Evolutionary conservation across 2,329 filamentous ascomycete species (phyloP), one percentile per base, ranked within the genome.

Genomic region (Fusarium agapanthi): DNA sequence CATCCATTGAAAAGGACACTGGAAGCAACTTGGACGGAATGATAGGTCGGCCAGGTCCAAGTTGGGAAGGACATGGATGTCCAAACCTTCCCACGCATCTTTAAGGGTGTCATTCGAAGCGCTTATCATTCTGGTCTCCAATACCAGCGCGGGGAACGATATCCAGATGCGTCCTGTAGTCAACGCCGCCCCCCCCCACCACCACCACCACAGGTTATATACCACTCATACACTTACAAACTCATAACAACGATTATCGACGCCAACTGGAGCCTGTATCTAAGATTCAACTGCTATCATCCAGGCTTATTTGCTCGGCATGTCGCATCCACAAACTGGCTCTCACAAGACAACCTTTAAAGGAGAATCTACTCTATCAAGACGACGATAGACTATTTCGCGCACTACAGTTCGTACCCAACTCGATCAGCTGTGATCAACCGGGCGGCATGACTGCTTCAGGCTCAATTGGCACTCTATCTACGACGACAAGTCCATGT

Each of bases 361-460:
- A 40, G 79, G 78, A 34, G 73, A 79, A 12, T 84, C 81, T 3
- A 59, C 83, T n/a, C 78, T 84, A 32, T 76, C 75, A 13, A 69
- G 70, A 8, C 78, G 82, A 48, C 79, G 82, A 37, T 65, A 76
- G 37, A 82, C 79, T 18, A 74, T 83, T 45, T 78, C 77, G 18
- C 71, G 72, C 30, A 72, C 73, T 43, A 88, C 87, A 2, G 75
- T 88, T 7, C 80, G 82, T 14, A 84, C 87, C 53, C 88, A 89
- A 76, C 83, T 90, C 26, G 77, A 84, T 43, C 84, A 88, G 57
- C 79, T 90, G 35, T 86, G 85, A 66, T 81, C 82, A 28, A 89
- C 87, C 5, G 88, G 88, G 8, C 83, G 86, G 41, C 88, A 88
- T 74, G 84, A 88, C 72, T 87, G 86, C 56, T 90, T 90, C 79